Percentiles rank a stretch among this genome's conserved stretches.
Conservation (phyloP, 2,329 filamentous ascomycete genomes). For the Fusarium sp. region DNA sequence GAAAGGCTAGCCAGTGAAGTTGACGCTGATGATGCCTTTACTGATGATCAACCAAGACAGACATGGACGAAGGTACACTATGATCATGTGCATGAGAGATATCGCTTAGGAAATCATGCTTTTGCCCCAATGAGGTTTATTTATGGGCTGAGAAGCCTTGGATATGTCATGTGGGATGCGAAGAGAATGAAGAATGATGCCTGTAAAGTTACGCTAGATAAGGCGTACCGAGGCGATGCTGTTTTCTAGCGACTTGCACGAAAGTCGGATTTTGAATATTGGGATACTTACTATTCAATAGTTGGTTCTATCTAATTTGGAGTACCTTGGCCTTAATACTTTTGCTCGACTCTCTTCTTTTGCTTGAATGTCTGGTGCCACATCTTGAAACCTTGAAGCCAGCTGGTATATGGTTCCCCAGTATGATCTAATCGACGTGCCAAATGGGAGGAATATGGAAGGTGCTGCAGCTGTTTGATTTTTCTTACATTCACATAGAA, state of each 20-base stretch:
- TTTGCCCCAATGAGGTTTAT: slow-evolving; percentile 37
- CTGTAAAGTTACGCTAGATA: slow-evolving; percentile 29
- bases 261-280: too few relatives aligned
- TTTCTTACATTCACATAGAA: too few relatives aligned
- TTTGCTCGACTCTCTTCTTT: too few relatives aligned
- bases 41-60: slow-evolving; percentile 30
- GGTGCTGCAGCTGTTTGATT: too few relatives aligned
- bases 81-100: slow-evolving; percentile 27
- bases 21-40: slow-evolving; percentile 25
- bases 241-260: slow-evolving; percentile 13
- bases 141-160: slow-evolving; percentile 32
- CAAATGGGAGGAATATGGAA: too few relatives aligned
- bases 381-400: too few relatives aligned
- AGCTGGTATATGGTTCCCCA: too few relatives aligned
- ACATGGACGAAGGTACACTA: slow-evolving; percentile 38
- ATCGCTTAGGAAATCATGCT: slow-evolving; percentile 28
- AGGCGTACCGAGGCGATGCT: slow-evolving; percentile 35
- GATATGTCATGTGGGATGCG: slow-evolving; percentile 40
- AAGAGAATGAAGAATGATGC: slow-evolving; percentile 33
- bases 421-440: too few relatives aligned
- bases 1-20: slow-evolving; percentile 30
- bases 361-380: too few relatives aligned
- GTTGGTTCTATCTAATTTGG: too few relatives aligned
- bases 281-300: not conserved
- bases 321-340: not conserved